Percentiles rank a stretch among this genome's conserved stretches.
These are phyloP conservation scores for Venturia pyrina DNA, from an alignment of 2,329 filamentous ascomycete species.

Conservation along the genomic window DNA sequence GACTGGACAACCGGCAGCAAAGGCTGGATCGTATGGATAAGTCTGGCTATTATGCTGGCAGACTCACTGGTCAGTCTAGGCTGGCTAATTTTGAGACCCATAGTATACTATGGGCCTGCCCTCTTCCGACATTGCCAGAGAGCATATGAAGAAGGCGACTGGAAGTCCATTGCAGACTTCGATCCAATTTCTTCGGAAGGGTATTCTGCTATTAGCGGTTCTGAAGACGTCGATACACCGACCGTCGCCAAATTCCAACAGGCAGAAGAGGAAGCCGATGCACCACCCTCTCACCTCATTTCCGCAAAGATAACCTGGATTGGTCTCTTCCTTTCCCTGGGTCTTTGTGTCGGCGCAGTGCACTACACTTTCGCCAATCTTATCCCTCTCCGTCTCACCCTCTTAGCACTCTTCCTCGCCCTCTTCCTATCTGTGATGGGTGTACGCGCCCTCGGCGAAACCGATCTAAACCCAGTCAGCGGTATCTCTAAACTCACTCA, in stretches of 20 bases:
- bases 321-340: slow-evolving; percentile 66
- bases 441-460: slow-evolving; percentile 60
- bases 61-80: slow-evolving; percentile 83
- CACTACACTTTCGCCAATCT: slow-evolving; percentile 74
- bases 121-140: slow-evolving; percentile 4
- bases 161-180: slow-evolving; percentile 3
- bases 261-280: slow-evolving; percentile 56
- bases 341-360: slow-evolving; percentile 72
- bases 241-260: slow-evolving; percentile 17
- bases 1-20: slow-evolving; percentile 93
- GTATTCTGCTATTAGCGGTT: slow-evolving; percentile 9
- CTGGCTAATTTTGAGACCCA: slow-evolving; percentile 60
- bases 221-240: slow-evolving; percentile 9
- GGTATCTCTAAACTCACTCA: slow-evolving; percentile 96
- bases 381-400: slow-evolving; percentile 70
- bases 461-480: slow-evolving; percentile 90
- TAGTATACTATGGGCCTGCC: slow-evolving; percentile 32
- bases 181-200: neutral
- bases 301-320: slow-evolving; percentile 59
- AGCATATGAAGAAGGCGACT: slow-evolving; percentile 3
- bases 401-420: slow-evolving; percentile 73
- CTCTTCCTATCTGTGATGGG: slow-evolving; percentile 57
- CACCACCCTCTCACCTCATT: slow-evolving; percentile 73
- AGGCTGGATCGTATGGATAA: slow-evolving; percentile 98
- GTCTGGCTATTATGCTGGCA: slow-evolving; percentile 89